These are phyloP conservation scores for Cercospora sp. DNA, from an alignment of 2,329 filamentous ascomycete species.

Conservation along the genomic window DNA sequence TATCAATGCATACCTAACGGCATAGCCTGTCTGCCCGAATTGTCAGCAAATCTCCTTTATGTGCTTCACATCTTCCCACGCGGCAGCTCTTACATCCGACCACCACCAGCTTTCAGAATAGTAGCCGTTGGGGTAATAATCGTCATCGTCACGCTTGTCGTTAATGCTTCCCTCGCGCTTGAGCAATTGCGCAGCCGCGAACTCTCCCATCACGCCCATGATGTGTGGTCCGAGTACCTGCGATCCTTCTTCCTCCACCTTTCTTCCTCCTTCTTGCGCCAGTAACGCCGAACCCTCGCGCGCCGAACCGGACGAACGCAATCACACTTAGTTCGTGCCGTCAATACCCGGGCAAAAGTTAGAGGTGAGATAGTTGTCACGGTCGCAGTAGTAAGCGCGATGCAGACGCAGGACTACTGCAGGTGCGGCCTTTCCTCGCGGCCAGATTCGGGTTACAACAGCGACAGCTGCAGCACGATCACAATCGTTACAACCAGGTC, in stretches of 20 bases:
- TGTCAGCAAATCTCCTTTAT: not conserved
- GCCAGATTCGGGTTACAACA: not conserved
- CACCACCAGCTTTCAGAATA: slow-evolving; percentile 14
- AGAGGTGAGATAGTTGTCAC: not conserved
- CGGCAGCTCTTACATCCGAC: slow-evolving; percentile 13
- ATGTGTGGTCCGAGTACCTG: not conserved
- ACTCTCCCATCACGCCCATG: not conserved
- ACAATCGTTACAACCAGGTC: not conserved
- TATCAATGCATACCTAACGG: slow-evolving; percentile 72
- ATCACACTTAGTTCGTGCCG: not conserved
- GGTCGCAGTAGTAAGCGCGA: not conserved
- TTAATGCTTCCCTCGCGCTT: not conserved
- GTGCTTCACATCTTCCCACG: not conserved
- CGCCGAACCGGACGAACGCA: not conserved
- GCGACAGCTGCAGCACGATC: not conserved
- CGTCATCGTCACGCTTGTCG: not conserved
- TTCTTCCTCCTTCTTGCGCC: not conserved
- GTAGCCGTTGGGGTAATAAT: not conserved
- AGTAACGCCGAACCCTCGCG: not conserved
- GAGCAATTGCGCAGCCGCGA: not conserved
- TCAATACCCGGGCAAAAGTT: not conserved
- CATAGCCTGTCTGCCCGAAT: slow-evolving; percentile 42
- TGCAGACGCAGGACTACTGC: not conserved
- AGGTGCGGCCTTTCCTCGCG: not conserved
- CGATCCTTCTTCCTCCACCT: not conserved